Evolutionary conservation across 1,284 basidiomycete genomes (phyloP).

Genomic region (Apiotrichum veenhuisii): DNA sequence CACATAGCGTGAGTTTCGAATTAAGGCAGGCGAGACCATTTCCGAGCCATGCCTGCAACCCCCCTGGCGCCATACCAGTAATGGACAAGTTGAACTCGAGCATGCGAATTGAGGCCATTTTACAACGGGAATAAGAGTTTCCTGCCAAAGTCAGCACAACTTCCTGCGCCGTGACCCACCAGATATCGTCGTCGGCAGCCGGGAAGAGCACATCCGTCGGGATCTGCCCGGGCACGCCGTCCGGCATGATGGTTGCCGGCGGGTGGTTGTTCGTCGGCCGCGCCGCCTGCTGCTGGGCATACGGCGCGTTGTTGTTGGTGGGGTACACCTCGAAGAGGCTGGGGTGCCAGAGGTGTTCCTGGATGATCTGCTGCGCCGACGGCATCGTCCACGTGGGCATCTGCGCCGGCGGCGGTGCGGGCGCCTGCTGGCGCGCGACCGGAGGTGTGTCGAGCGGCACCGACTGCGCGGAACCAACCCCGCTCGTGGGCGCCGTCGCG

Average conservation of each 20-base stretch:
- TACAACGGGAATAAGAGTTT: conserved; percentile 25
- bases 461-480: neutral
- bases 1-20: too few relatives aligned
- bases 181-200: conserved; percentile 29
- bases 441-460: neutral
- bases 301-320: neutral
- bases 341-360: conserved; percentile 27
- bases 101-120: too few relatives aligned
- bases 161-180: conserved; percentile 10
- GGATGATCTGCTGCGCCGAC: conserved; percentile 27
- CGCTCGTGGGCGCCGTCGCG: neutral
- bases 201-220: conserved; percentile 25
- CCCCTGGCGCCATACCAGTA: too few relatives aligned
- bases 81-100: too few relatives aligned
- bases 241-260: neutral
- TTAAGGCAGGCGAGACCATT: too few relatives aligned
- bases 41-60: too few relatives aligned
- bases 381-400: conserved; percentile 19
- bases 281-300: neutral
- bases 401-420: neutral
- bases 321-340: conserved; percentile 5
- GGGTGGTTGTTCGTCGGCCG: neutral
- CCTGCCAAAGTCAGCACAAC: conserved; percentile 10
- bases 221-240: conserved; percentile 4
- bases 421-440: neutral